Evolutionary conservation across 352 stramenopile species (phyloP).

Genomic region (Pythium phragmiticola): DNA sequence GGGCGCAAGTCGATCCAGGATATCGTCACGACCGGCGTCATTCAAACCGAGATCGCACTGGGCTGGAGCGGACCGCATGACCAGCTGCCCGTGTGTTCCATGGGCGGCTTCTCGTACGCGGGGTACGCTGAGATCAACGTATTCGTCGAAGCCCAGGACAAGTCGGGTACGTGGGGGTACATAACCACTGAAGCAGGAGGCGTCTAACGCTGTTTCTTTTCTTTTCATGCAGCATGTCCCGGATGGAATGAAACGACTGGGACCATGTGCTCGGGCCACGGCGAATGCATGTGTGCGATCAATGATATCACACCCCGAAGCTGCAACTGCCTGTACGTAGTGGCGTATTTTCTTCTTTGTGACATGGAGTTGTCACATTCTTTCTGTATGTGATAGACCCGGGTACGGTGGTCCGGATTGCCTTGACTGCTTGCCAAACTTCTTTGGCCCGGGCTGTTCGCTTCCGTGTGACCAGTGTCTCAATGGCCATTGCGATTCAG

Average conservation of each 20-base stretch:
- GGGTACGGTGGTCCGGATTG: constrained; percentile 77
- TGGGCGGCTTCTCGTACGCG: constrained; percentile 70
- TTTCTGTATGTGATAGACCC: constrained; percentile 23
- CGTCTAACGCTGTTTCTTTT: neutral
- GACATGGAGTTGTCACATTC: neutral
- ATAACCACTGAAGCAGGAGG: neutral
- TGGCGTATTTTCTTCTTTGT: neutral
- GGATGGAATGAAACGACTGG: constrained; percentile 61
- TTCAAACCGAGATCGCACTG: constrained; percentile 55
- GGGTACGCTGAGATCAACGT: constrained; percentile 79
- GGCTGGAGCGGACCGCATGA: constrained; percentile 61
- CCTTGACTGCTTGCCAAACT: constrained; percentile 53
- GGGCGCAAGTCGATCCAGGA: constrained; percentile 66
- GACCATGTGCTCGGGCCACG: constrained; percentile 58
- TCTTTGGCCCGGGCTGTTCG: constrained; percentile 55
- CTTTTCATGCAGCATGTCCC: constrained; percentile 48
- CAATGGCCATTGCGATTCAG: constrained; percentile 72
- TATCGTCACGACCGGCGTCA: constrained; percentile 38
- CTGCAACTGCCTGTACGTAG: constrained; percentile 72
- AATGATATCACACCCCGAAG: constrained; percentile 57
- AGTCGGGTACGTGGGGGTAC: constrained; percentile 47
- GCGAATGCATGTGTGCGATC: constrained; percentile 65
- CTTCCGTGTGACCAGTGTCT: constrained; percentile 68
- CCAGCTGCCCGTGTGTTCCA: constrained; percentile 63
- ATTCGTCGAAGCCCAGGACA: constrained; percentile 80